Evolutionary conservation across 345 rosid genomes (phyloP).

Genomic region (Crucihimalaya himalaica): DNA sequence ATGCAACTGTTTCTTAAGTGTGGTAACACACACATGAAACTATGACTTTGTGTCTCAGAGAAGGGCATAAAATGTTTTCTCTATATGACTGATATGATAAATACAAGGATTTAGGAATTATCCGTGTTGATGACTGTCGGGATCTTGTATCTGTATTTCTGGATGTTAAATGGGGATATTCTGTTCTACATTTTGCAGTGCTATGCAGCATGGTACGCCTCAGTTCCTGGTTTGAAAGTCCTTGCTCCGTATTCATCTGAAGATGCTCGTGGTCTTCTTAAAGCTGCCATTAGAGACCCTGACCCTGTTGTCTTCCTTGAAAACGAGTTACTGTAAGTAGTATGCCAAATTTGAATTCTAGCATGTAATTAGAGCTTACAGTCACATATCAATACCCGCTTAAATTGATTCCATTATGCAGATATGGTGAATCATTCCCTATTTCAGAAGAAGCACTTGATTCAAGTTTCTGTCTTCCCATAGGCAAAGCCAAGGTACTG

Average conservation of each 20-base stretch:
- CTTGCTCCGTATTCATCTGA: constrained; percentile 81
- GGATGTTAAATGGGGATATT: background rate
- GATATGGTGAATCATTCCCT: constrained; percentile 93
- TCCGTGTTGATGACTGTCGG: background rate
- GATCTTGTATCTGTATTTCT: constrained; percentile 11
- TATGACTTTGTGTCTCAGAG: background rate
- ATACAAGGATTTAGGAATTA: background rate
- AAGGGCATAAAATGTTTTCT: background rate
- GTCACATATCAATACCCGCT: background rate
- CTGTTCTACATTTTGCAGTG: constrained; percentile 56
- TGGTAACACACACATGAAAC: background rate
- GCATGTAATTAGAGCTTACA: background rate
- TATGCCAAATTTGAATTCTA: background rate
- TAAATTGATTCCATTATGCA: constrained; percentile 34
- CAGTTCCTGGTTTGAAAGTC: constrained; percentile 91
- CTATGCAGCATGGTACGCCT: constrained; percentile 88
- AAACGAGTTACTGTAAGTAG: constrained; percentile 86
- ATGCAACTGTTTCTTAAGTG: background rate
- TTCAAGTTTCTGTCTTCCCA: constrained; percentile 92
- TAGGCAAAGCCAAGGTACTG: constrained; percentile 90
- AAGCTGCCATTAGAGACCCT: constrained; percentile 97
- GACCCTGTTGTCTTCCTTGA: constrained; percentile 96
- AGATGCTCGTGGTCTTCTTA: constrained; percentile 89
- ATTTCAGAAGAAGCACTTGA: constrained; percentile 87
- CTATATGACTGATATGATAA: constrained; percentile 1